Conservation (phyloP, 2,329 filamentous ascomycete genomes). For the Claviceps humidiphila region DNA sequence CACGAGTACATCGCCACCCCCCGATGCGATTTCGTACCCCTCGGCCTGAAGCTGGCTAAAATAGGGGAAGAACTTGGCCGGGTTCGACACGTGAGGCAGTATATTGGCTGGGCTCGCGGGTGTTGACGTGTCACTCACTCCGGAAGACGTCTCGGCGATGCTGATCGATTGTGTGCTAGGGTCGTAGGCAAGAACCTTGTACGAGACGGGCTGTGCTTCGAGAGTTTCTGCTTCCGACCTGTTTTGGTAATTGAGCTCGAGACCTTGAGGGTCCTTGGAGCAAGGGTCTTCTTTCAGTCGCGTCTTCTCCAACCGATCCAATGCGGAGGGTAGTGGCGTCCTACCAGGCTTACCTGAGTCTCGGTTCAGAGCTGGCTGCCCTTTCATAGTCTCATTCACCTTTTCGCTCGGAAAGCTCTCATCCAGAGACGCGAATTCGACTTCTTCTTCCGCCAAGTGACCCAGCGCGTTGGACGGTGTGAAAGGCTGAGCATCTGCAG, state of each 20-base stretch:
- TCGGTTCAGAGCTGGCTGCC: constrained; percentile 20
- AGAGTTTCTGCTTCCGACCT: background rate
- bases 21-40: constrained; percentile 55
- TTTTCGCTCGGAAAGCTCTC: constrained; percentile 24
- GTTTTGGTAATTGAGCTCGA: constrained; percentile 26
- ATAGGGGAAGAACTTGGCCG: constrained; percentile 51
- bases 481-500: background rate
- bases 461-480: background rate
- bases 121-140: constrained; percentile 32
- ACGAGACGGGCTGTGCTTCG: constrained; percentile 18
- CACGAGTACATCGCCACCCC: constrained; percentile 48
- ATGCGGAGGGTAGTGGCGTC: constrained; percentile 1
- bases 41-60: constrained; percentile 44
- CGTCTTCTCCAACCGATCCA: constrained; percentile 3
- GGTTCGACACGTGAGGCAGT: constrained; percentile 46
- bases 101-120: constrained; percentile 46
- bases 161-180: constrained; percentile 42
- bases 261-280: constrained; percentile 31
- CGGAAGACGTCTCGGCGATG: constrained; percentile 46
- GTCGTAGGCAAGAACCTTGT: constrained; percentile 57
- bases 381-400: constrained; percentile 9
- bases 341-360: constrained; percentile 1
- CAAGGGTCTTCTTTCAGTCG: constrained; percentile 23
- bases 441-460: constrained; percentile 14
- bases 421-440: constrained; percentile 25